Evolutionary conservation across 441 rosid genomes (phyloP).

Genomic region (Euphorbia celastroides): DNA sequence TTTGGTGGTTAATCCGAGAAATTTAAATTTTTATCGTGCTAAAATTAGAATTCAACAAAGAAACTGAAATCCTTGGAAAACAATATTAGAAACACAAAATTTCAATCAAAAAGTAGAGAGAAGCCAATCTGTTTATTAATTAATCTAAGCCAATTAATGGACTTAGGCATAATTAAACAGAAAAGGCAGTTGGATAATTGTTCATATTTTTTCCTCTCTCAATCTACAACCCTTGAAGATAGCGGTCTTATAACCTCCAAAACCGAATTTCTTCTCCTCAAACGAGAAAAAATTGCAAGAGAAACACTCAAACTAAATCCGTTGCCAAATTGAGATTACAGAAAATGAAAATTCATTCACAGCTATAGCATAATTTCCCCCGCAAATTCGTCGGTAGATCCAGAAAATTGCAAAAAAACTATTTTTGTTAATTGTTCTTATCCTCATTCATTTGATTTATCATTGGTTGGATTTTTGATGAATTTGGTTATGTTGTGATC

Average conservation of each 20-base stretch:
- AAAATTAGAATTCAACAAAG: slow-evolving; percentile 2
- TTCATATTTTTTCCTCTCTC: background rate
- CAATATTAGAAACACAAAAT: background rate
- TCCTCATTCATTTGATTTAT: background rate
- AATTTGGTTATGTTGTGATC: background rate
- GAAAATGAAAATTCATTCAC: background rate
- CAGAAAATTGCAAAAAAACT: background rate
- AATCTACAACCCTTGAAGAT: background rate
- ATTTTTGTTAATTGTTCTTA: background rate
- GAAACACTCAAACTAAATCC: background rate
- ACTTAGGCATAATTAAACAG: background rate
- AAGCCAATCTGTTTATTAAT: background rate
- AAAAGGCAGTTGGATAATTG: background rate
- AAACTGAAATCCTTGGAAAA: background rate
- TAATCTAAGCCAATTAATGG: background rate
- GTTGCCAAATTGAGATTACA: background rate
- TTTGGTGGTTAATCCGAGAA: background rate
- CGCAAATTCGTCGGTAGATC: background rate
- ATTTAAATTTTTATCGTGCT: background rate
- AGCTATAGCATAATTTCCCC: background rate
- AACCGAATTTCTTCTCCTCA: background rate
- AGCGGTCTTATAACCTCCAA: background rate
- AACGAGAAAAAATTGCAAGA: background rate
- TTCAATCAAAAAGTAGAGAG: background rate
- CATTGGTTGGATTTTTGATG: background rate